Base-by-base conservation (phyloP, 1,139 yeast genomes). In the Zygosaccharomyces sapae region DNA sequence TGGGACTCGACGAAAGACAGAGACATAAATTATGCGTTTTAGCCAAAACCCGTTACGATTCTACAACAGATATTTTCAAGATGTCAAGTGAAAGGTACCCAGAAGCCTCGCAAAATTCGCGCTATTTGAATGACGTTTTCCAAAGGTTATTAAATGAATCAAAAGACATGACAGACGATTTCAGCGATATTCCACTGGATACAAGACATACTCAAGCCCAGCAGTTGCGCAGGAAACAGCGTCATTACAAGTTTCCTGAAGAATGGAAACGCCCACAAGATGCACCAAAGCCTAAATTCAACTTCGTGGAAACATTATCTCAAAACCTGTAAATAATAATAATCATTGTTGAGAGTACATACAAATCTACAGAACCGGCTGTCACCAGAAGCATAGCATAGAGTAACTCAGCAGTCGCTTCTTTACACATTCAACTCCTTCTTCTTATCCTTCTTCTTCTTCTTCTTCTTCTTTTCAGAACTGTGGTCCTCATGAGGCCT, bases 91-190 rank as follows among this genome's bases (percentile, higher is more conserved):
- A 77, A 43, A 77, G 76, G 58, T 86, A 76, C 65, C 74, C 80
- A 8, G 87, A 87, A 57, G 83, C 95, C 41, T 79, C 95, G 1
- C 97, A 92, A 68, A 92, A 92, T 68, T 87, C 90, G 45, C 77
- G 85, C 54, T 82, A 76, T 67, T 69, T 87, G 53, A 81, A 83
- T 33, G 84, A 81, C 47, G 75, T 82, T 29, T 72, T 89, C 55
- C 75, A 77, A 53, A 75, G 73, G 49, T 72, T 92, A 48, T 59
- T 90, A 33, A 64, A 64, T 16, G 90, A 81, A 57, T 73, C 95
- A n/a, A 83, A 80, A 61, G 84, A 80, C 51, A 62, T 74, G 44
- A 66, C 75, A 4, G 45, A 75, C 41, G 92, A 86, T 53, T 86
- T 87, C 58, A 72, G 75, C 39, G 95, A 87, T 60, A 72, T 92